Percentiles rank a stretch among this genome's conserved stretches.
Evolutionary conservation across 257 asterid genomes (phyloP).

Genomic region (Gynochthodes officinalis): DNA sequence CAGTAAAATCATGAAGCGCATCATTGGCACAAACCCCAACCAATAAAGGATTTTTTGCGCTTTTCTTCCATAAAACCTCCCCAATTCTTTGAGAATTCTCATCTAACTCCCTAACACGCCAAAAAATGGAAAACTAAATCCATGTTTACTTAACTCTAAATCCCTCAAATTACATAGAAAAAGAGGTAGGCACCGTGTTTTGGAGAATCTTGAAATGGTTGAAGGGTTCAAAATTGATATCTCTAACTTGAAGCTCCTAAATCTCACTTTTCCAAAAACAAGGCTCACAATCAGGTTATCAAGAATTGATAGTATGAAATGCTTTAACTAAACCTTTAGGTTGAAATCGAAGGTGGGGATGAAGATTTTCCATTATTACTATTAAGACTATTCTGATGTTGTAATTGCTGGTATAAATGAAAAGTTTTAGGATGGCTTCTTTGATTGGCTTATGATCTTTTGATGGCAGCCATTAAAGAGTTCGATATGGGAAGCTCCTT

Average conservation of each 20-base stretch:
- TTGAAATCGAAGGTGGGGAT: constrained; percentile 61
- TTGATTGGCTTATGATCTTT: constrained; percentile 88
- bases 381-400: too few relatives aligned
- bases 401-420: constrained; percentile 67
- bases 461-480: too few relatives aligned
- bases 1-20: too few relatives aligned
- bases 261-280: constrained; percentile 84
- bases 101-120: constrained; percentile 30
- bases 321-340: constrained; percentile 74
- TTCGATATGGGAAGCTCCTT: constrained; percentile 77
- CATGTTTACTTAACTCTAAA: constrained; percentile 38
- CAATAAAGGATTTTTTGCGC: constrained; percentile 58
- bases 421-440: constrained; percentile 86
- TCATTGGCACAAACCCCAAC: constrained; percentile 65
- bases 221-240: constrained; percentile 63
- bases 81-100: constrained; percentile 59
- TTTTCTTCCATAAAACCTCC: constrained; percentile 40
- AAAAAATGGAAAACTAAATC: constrained; percentile 49
- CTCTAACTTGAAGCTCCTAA: constrained; percentile 68
- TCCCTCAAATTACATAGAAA: constrained; percentile 42
- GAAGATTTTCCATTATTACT: too few relatives aligned
- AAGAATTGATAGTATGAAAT: constrained; percentile 63
- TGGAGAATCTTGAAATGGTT: constrained; percentile 40
- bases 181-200: constrained; percentile 47
- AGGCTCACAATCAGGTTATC: constrained; percentile 90